These are phyloP conservation scores for Ramalina intermedia DNA, from an alignment of 495 filamentous ascomycete species.

Conservation along the genomic window DNA sequence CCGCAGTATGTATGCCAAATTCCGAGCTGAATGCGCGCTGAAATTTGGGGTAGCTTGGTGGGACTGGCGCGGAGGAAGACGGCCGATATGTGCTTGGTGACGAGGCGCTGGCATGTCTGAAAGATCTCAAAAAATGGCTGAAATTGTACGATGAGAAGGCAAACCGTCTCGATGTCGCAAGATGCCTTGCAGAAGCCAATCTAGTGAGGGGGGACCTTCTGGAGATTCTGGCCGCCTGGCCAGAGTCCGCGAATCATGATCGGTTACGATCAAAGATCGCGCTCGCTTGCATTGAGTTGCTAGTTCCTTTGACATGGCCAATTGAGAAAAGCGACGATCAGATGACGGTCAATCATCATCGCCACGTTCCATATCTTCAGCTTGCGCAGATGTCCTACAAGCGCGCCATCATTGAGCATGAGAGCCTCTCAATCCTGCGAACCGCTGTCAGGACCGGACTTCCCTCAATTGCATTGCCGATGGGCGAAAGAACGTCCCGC, in stretches of 20 bases:
- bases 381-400: constrained; percentile 84
- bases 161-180: constrained; percentile 87
- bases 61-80: constrained; percentile 64
- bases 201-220: constrained; percentile 81
- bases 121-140: constrained; percentile 88
- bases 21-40: constrained; percentile 1
- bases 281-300: constrained; percentile 76
- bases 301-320: constrained; percentile 93
- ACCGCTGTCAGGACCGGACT: constrained; percentile 67
- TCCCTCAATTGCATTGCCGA: constrained; percentile 69
- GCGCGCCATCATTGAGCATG: constrained; percentile 66
- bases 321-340: constrained; percentile 60
- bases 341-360: constrained; percentile 86
- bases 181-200: constrained; percentile 85
- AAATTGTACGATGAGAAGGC: constrained; percentile 87
- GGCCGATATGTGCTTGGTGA: constrained; percentile 82
- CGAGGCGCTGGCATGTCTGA: constrained; percentile 79
- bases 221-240: constrained; percentile 75
- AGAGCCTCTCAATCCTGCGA: constrained; percentile 58
- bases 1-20: constrained; percentile 50
- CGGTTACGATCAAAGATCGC: constrained; percentile 66
- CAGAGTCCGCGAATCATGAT: constrained; percentile 47
- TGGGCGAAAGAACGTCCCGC: constrained; percentile 57
- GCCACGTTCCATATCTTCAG: constrained; percentile 77
- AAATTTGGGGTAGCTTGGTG: constrained; percentile 55